Conservation (phyloP, 208 protist genomes). For the Lotmaria passim region DNA sequence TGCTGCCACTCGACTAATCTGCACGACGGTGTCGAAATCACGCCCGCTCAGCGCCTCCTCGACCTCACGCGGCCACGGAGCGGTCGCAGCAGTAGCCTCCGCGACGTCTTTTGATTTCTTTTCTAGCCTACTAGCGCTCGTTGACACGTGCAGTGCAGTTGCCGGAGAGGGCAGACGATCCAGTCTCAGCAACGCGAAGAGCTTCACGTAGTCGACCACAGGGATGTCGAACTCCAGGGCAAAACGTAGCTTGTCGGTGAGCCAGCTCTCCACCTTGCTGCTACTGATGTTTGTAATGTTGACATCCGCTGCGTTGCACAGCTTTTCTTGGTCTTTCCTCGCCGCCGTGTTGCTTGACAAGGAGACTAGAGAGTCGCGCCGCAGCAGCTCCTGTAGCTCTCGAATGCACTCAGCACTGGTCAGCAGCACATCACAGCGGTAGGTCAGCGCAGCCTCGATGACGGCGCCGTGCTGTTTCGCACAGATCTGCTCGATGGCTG, state of each 20-base stretch:
- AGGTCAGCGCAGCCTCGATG: conserved; percentile 41
- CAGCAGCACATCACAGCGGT: conserved; percentile 64
- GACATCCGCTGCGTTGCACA: background rate
- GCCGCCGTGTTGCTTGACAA: background rate
- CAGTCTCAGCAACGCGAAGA: conserved; percentile 52
- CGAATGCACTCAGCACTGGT: conserved; percentile 43
- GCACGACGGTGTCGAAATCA: conserved; percentile 52
- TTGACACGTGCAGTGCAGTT: background rate
- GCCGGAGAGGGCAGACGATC: conserved; percentile 27
- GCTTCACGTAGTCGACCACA: conserved; percentile 61
- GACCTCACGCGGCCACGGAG: background rate
- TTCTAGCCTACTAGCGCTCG: no score
- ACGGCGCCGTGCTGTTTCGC: conserved; percentile 45
- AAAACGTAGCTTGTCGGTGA: conserved; percentile 66
- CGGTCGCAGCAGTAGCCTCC: background rate
- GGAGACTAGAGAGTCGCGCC: background rate
- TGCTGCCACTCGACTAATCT: conserved; percentile 31
- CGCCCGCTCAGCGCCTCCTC: conserved; percentile 18
- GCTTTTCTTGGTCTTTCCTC: background rate
- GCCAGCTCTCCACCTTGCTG: conserved; percentile 1
- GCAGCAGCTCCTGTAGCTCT: conserved; percentile 29
- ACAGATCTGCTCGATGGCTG: conserved; percentile 51
- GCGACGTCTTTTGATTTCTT: background rate
- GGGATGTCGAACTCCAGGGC: conserved; percentile 71
- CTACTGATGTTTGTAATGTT: background rate